phyloP scores from a whole-genome alignment of 345 rosid genomes.

The Lenwebbia sp. region DNA sequence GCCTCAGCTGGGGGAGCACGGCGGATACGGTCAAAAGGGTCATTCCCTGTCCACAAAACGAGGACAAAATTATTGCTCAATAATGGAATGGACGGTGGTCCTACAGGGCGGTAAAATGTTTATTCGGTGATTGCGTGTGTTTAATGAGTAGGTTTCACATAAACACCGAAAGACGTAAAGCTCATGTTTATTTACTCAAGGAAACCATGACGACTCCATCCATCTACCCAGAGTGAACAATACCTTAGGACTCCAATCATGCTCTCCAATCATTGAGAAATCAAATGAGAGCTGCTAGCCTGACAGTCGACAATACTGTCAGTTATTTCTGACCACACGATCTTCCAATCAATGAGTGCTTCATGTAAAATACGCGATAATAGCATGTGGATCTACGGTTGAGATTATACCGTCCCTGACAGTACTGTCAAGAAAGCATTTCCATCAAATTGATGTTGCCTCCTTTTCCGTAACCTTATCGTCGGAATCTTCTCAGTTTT shows the following conservation, averaged over 20 bases:
- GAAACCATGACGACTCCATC: not conserved
- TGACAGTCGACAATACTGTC: too few relatives aligned
- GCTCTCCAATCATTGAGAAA: not conserved
- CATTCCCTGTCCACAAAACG: slow-evolving; percentile 50
- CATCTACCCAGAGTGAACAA: not conserved
- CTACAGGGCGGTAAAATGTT: not conserved
- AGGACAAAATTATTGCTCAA: not conserved
- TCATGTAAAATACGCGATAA: too few relatives aligned
- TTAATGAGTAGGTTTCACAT: not conserved
- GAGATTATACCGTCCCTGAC: too few relatives aligned
- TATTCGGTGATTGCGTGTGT: not conserved
- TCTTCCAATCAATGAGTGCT: too few relatives aligned
- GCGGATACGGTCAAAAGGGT: slow-evolving; percentile 61
- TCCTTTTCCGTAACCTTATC: not conserved
- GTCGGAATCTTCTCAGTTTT: not conserved
- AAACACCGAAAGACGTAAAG: not conserved
- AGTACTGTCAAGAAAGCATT: too few relatives aligned
- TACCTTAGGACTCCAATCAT: not conserved
- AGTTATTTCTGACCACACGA: too few relatives aligned
- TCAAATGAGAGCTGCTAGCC: not conserved
- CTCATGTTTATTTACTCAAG: not conserved
- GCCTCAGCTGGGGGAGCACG: slow-evolving; percentile 54
- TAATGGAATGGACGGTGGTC: not conserved
- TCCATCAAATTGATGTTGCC: not conserved
- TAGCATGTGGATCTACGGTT: too few relatives aligned